These are phyloP conservation scores for Lasiosphaeria ovina DNA, from an alignment of 495 filamentous ascomycete genomes.

Conservation along the genomic window DNA sequence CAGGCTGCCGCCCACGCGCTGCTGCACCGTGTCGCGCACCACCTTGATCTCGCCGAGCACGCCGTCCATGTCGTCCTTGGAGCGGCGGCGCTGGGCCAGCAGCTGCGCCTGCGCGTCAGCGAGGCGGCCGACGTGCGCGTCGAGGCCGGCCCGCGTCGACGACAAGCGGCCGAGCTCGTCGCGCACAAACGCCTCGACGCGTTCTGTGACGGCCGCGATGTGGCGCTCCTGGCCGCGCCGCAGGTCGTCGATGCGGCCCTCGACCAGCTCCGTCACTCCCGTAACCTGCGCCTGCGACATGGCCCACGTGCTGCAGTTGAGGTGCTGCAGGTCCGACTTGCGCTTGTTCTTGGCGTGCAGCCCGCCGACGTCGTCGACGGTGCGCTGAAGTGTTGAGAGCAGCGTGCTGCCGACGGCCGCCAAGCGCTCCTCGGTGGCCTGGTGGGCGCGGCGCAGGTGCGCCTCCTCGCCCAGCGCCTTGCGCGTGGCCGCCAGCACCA, in stretches of 20 bases:
- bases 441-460: constrained; percentile 74
- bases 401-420: constrained; percentile 68
- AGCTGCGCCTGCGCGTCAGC: constrained; percentile 64
- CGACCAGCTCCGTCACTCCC: constrained; percentile 71
- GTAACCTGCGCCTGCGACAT: constrained; percentile 70
- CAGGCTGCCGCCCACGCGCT: constrained; percentile 78
- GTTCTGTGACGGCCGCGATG: constrained; percentile 60
- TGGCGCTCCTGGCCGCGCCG: constrained; percentile 66
- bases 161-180: constrained; percentile 67
- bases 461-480: constrained; percentile 79
- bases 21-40: constrained; percentile 82
- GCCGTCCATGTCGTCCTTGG: constrained; percentile 84
- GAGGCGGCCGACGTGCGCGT: constrained; percentile 63
- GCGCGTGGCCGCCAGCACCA: constrained; percentile 70
- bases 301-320: constrained; percentile 78
- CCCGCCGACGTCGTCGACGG: constrained; percentile 74
- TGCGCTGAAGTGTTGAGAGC: constrained; percentile 68
- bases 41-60: constrained; percentile 90
- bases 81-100: constrained; percentile 61
- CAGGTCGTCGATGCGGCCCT: constrained; percentile 67
- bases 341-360: constrained; percentile 80
- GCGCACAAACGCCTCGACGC: constrained; percentile 71
- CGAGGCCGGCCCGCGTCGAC: constrained; percentile 63
- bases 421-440: constrained; percentile 78
- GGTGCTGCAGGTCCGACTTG: constrained; percentile 73